These are phyloP conservation scores for Schizophyllum commune DNA, from an alignment of 1,284 basidiomycete species.

Conservation along the genomic window DNA sequence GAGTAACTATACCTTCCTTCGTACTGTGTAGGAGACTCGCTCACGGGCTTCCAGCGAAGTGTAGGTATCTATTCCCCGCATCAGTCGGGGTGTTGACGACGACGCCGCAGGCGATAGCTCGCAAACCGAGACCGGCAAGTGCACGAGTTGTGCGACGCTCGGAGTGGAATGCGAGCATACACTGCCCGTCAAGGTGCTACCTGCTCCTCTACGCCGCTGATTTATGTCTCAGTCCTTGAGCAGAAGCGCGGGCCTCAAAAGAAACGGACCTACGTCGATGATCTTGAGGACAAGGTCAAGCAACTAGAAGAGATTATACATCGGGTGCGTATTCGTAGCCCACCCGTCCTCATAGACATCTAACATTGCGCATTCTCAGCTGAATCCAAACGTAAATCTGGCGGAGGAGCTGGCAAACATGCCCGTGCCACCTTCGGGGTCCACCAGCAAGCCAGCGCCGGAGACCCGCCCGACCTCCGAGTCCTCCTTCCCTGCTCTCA, in stretches of 20 bases:
- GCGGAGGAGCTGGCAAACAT: neutral
- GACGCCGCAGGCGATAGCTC: constrained; percentile 37
- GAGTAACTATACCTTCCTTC: constrained; percentile 14
- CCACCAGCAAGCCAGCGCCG: neutral
- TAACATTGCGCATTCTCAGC: too few species aligned
- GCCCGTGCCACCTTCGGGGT: neutral
- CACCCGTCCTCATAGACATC: too few species aligned
- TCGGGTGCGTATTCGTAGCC: constrained; percentile 24
- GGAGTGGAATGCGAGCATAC: constrained; percentile 59
- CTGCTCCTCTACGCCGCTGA: neutral
- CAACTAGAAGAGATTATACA: constrained; percentile 47
- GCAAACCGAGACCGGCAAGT: constrained; percentile 45
- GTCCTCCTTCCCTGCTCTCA: neutral
- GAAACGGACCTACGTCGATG: constrained; percentile 45
- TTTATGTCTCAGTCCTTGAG: neutral
- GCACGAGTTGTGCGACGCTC: constrained; percentile 62
- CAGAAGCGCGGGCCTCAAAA: constrained; percentile 63
- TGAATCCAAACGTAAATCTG: constrained; percentile 1
- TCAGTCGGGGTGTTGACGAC: neutral
- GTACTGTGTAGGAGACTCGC: neutral
- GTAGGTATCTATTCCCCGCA: constrained; percentile 12
- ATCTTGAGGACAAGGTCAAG: constrained; percentile 48
- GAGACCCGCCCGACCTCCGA: neutral
- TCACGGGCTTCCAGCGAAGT: constrained; percentile 21
- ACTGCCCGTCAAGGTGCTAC: constrained; percentile 43